Evolutionary conservation across 768 basidiomycete species (phyloP).

Genomic region (Krasilnikovozyma curviuscula): DNA sequence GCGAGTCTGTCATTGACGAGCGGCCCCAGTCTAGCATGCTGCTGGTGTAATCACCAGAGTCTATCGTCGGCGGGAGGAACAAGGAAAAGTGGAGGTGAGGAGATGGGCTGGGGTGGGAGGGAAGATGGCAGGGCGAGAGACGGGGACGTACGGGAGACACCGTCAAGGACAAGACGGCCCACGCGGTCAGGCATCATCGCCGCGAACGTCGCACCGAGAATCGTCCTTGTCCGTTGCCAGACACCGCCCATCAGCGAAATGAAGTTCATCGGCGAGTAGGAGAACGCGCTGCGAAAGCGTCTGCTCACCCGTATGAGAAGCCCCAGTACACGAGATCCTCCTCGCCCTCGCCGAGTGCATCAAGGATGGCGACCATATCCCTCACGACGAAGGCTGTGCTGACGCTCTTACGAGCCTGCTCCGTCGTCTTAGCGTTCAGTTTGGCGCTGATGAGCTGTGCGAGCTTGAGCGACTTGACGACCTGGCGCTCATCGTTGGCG

Average conservation of each 20-base stretch:
- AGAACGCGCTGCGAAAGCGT: neutral
- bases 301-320: neutral
- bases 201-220: constrained; percentile 1
- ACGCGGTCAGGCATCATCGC: constrained; percentile 3
- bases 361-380: neutral
- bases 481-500: too few species aligned
- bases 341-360: neutral
- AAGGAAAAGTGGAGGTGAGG: neutral
- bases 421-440: neutral
- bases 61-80: neutral
- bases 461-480: too few species aligned
- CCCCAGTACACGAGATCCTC: neutral
- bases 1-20: neutral
- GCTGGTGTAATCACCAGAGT: constrained; percentile 1
- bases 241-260: neutral
- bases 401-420: neutral
- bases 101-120: neutral
- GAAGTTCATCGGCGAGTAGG: neutral
- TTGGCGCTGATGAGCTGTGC: neutral
- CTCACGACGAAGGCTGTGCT: neutral
- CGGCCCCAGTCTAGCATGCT: neutral
- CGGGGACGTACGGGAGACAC: constrained; percentile 1
- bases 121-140: neutral
- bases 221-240: too few species aligned
- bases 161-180: constrained; percentile 1